Base-by-base conservation (phyloP, 106 monocot genomes). In the Allium sativum region DNA sequence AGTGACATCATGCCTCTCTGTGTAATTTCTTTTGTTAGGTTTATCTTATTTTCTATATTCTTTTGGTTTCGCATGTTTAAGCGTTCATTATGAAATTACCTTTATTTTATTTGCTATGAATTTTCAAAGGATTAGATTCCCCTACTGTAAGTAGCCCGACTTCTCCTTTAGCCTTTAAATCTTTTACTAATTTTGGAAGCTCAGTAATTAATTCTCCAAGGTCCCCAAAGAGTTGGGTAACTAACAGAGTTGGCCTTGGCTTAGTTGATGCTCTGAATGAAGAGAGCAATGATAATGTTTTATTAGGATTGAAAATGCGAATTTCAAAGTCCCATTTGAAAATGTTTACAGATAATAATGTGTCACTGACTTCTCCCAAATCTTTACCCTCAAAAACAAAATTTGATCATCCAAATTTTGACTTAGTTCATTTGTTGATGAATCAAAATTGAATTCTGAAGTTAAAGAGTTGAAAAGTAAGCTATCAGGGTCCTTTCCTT, bases 131-230 rank as follows among this genome's bases (percentile, higher is more conserved):
- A 12, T 12, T 52, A 22, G 18, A n/a, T n/a, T n/a, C n/a, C n/a
- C n/a, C n/a, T n/a, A n/a, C n/a, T n/a, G n/a, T n/a, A n/a, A 71
- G 18, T 79, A 90, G 89, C 79, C 85, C 89, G 21, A 90, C 85
- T 48, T 90, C 85, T 18, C 82, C 85, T 12, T 62, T 90, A 68
- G 89, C 84, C 22, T 74, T 53, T 68, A 78, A 59, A 67, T 42
- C 66, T 60, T 77, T 79, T 58, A 71, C 79, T 53, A 78, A 65
- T 50, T 52, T 78, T 1, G 64, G 81, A 15, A 74, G 51, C 64
- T 64, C 73, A 47, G 48, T 56, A 50, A 40, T 60, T 18, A 62
- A 68, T 7, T 74, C 84, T 19, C 79, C 76, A 13, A 76, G 76
- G 70, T 83, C 78, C 18, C 21, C 22, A 31, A n/a, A n/a, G 46